Evolutionary conservation across 2,329 filamentous ascomycete species (phyloP), one percentile per base, ranked within the genome.

Genomic region (Botrytis fabae): DNA sequence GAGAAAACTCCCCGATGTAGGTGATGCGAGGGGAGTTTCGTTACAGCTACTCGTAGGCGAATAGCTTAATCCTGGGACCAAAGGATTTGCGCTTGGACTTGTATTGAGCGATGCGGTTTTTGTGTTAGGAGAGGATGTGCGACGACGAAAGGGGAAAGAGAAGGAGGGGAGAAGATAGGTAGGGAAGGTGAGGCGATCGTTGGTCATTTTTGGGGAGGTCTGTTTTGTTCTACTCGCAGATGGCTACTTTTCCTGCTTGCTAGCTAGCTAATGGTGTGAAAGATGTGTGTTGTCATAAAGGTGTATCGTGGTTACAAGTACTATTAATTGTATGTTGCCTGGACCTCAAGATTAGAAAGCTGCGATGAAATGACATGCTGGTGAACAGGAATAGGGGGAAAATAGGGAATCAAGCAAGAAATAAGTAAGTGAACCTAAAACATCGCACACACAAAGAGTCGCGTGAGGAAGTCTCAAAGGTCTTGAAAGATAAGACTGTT

Each of bases 111-210:
- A 64, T 61, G 79, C 75, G 32, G 77, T 76, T 12, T 73, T 71
- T 44, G 75, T 75, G 72, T 75, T 78, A n/a, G 80, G 80, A 16
- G 82, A 81, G 35, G 76, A 74, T 38, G 77, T 75, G 59, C 81
- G 81, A 73, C 84, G 83, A 69, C 83, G 83, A 60, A 82, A 82
- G 75, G 85, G 83, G 61, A 87, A 82, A 63, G 81, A 82, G 76
- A 89, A 81, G 78, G 82, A 85, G 18, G 87, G 86, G 35, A 89
- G 83, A 40, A 89, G 82, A 78, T 86, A 89, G 75, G 79, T 82
- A 18, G 87, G 83, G 77, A 89, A 88, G 42, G 74, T 75, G 48
- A 76, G 77, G 35, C 76, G 76, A 42, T 72, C 70, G 40, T 63
- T 64, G 20, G 70, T 69, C 35, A 65, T 46, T 42, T 63, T 68